These are phyloP conservation scores for Corynespora cassiicola DNA, from an alignment of 2,329 filamentous ascomycete species.

Conservation along the genomic window DNA sequence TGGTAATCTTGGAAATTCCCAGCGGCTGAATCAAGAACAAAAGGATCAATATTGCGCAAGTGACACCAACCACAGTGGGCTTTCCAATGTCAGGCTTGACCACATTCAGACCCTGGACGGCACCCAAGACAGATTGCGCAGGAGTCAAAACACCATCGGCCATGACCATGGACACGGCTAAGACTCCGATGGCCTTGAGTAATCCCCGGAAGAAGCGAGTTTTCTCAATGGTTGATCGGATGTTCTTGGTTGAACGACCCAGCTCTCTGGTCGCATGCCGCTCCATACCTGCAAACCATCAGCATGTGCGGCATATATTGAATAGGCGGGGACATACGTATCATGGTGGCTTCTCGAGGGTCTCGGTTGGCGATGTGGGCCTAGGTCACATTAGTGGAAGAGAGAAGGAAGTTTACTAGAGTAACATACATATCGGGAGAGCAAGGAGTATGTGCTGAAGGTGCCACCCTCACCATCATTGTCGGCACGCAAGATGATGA, in stretches of 20 bases:
- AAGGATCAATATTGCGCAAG: slow-evolving; percentile 68
- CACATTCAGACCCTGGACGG: slow-evolving; percentile 68
- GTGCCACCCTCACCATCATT: slow-evolving; percentile 76
- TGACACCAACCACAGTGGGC: slow-evolving; percentile 66
- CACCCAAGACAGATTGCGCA: slow-evolving; percentile 73
- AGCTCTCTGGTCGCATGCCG: slow-evolving; percentile 65
- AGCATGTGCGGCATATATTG: not conserved
- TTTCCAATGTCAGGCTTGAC: slow-evolving; percentile 63
- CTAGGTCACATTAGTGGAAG: slow-evolving; percentile 33
- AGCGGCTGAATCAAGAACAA: slow-evolving; percentile 71
- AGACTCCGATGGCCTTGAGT: slow-evolving; percentile 67
- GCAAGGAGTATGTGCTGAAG: slow-evolving; percentile 70
- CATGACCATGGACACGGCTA: slow-evolving; percentile 73
- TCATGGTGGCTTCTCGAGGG: slow-evolving; percentile 60
- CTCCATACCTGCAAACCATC: slow-evolving; percentile 53
- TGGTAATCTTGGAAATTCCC: slow-evolving; percentile 67
- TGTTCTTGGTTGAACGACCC: slow-evolving; percentile 55
- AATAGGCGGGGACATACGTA: slow-evolving; percentile 46
- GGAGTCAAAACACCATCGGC: slow-evolving; percentile 71
- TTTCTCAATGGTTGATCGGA: slow-evolving; percentile 66
- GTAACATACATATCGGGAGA: slow-evolving; percentile 59
- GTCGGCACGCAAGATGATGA: slow-evolving; percentile 70
- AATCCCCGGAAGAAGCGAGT: slow-evolving; percentile 59
- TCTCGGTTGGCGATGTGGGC: slow-evolving; percentile 67
- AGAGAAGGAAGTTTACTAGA: slow-evolving; percentile 16